Evolutionary conservation across 2,329 filamentous ascomycete species (phyloP), one percentile per base, ranked within the genome.

Genomic region (Myriosclerotinia scirpicola): DNA sequence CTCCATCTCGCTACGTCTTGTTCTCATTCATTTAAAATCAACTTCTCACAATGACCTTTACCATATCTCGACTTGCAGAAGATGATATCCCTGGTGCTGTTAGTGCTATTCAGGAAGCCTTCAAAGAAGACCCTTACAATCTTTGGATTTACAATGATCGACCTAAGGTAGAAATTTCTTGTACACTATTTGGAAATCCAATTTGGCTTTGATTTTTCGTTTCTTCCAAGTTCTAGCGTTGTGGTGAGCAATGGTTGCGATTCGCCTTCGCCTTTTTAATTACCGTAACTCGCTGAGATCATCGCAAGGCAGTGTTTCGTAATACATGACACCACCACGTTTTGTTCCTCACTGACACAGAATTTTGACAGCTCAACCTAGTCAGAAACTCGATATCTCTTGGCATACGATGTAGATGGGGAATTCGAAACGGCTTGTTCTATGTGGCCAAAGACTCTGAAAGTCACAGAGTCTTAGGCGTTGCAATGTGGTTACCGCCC

Each of bases 401-500:
- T 26, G 82, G 81, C 2, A 84, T 89, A 1, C 84, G 90, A 63
- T 90, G 89, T 78, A 80, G 81, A 70, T 91, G 89, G 86, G 88
- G 89, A 36, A 89, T 92, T 75, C 81, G 83, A 63, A 87, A 89
- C 74, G 87, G 84, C 63, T 82, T 90, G 48, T 90, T 91, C 78
- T 85, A 89, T 71, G 87, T 91, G 67, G 87, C 87, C 12, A 90
- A 87, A 76, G 85, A 89, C 72, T 78, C 81, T 42, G 67, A 71
- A 40, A 77, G 74, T 61, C 78, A 81, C 52, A 82, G 84, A 67
- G 82, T 91, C 46, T 81, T 91, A 38, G 90, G 90, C 12, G 87
- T 90, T 34, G 86, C 88, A 67, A 91, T 90, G 84, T 92, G 90
- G 90, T 79, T 90, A 64, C 82, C 82, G 0, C 89, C 89, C 0